Percentiles rank a stretch among this genome's conserved stretches.
These are phyloP conservation scores for Novymonas esmeraldas DNA, from an alignment of 208 protist genomes.

Conservation along the genomic window DNA sequence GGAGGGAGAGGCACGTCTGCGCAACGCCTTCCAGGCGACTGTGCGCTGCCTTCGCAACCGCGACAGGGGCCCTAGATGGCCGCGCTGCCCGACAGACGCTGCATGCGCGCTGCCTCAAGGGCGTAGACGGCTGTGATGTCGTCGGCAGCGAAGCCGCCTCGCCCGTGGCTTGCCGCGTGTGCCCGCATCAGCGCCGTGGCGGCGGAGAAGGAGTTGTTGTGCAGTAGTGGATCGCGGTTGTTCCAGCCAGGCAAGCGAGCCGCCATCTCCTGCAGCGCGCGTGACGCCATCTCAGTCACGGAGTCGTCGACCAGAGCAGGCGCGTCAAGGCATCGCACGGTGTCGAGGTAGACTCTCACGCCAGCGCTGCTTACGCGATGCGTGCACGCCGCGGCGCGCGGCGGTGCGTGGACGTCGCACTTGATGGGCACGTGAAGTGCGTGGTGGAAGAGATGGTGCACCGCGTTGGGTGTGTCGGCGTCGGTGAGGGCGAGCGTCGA, in stretches of 20 bases:
- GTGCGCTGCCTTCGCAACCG: too few relatives aligned
- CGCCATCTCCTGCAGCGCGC: constrained; percentile 44
- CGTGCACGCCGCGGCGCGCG: not conserved
- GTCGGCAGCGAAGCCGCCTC: constrained; percentile 35
- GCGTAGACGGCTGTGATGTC: constrained; percentile 52
- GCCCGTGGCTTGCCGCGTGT: constrained; percentile 57
- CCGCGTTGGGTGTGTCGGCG: not conserved
- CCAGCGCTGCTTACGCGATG: constrained; percentile 1
- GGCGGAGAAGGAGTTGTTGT: constrained; percentile 86
- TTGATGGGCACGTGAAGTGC: constrained; percentile 37
- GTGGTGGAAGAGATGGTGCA: constrained; percentile 49
- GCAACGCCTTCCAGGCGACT: too few relatives aligned
- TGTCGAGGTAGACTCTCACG: constrained; percentile 47
- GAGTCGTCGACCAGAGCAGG: constrained; percentile 23
- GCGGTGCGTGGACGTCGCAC: too few relatives aligned
- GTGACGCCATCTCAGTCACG: constrained; percentile 28
- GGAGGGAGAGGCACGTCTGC: not conserved
- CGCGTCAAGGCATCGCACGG: constrained; percentile 34
- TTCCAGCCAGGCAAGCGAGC: constrained; percentile 53
- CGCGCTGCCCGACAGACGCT: too few relatives aligned
- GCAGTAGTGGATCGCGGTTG: constrained; percentile 79
- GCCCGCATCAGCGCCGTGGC: constrained; percentile 72
- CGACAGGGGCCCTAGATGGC: too few relatives aligned
- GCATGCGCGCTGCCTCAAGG: constrained; percentile 54
- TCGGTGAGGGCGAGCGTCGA: constrained; percentile 55